Evolutionary conservation across 768 basidiomycete genomes (phyloP).

Genomic region (Mrakia frigida): DNA sequence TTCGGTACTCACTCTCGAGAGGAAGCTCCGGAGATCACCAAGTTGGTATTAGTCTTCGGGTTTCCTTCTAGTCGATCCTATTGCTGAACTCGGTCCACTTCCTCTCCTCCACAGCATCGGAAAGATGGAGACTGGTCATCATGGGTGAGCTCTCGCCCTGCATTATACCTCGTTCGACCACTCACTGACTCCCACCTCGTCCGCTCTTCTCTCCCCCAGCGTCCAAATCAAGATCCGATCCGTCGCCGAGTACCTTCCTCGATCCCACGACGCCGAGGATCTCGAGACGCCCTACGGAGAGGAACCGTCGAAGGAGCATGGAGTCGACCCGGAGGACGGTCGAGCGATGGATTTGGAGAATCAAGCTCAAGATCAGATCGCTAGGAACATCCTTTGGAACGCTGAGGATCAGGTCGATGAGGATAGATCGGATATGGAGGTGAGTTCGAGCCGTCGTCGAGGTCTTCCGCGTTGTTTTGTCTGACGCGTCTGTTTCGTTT

Average conservation of each 20-base stretch:
- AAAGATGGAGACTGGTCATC: slow-evolving; percentile 4
- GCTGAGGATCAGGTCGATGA: slow-evolving; percentile 7
- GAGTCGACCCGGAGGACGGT: neutral
- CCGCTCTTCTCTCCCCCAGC: neutral
- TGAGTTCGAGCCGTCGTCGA: neutral
- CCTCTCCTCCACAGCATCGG: slow-evolving; percentile 3
- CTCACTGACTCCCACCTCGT: neutral
- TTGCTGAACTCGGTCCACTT: neutral
- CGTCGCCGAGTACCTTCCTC: slow-evolving; percentile 18
- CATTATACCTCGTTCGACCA: neutral
- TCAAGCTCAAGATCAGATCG: neutral
- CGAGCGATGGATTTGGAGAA: neutral
- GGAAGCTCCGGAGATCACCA: slow-evolving; percentile 9
- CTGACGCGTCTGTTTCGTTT: neutral
- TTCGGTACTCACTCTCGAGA: slow-evolving; percentile 18
- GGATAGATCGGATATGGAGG: neutral
- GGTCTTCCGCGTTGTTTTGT: neutral
- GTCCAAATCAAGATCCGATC: slow-evolving; percentile 23
- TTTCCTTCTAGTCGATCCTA: no score
- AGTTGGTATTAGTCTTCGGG: neutral
- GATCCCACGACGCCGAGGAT: neutral
- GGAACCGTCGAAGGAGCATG: neutral
- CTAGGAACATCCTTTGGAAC: slow-evolving; percentile 5
- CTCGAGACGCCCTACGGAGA: neutral
- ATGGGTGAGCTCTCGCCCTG: slow-evolving; percentile 7